Evolutionary conservation across 2,329 filamentous ascomycete genomes (phyloP).

Genomic region (Paraconiothyrium sp.): DNA sequence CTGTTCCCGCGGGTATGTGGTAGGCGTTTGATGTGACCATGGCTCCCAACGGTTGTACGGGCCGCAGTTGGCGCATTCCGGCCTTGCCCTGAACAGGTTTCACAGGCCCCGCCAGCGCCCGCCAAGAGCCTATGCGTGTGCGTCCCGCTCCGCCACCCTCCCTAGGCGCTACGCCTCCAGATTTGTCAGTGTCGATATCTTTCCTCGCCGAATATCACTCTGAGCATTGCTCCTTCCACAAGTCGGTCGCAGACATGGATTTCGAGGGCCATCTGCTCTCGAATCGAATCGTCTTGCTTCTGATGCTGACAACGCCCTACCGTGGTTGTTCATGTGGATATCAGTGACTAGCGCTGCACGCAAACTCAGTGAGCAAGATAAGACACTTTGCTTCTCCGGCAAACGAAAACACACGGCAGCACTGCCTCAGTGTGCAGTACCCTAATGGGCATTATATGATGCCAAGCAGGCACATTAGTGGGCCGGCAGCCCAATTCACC

Average conservation of each 20-base stretch:
- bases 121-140: constrained; percentile 20
- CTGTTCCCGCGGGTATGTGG: constrained; percentile 6
- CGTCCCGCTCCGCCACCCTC: constrained; percentile 27
- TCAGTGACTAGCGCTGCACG: background rate
- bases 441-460: background rate
- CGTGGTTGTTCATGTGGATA: background rate
- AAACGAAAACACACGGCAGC: background rate
- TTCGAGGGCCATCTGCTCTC: background rate
- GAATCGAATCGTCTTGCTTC: background rate
- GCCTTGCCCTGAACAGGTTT: background rate
- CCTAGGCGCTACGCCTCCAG: constrained; percentile 5
- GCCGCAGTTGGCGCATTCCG: constrained; percentile 17
- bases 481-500: constrained; percentile 17
- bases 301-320: background rate
- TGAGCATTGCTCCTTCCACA: background rate
- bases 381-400: constrained; percentile 1
- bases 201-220: constrained; percentile 7
- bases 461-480: constrained; percentile 9
- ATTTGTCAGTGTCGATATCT: constrained; percentile 1
- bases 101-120: constrained; percentile 13
- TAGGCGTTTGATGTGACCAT: constrained; percentile 13
- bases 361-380: constrained; percentile 4
- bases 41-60: constrained; percentile 24
- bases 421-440: background rate
- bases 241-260: background rate